A percentile compares a stretch with the other conserved stretches of the same genome.
Conservation (phyloP, 495 filamentous ascomycete genomes). For the Cercophora samala region DNA sequence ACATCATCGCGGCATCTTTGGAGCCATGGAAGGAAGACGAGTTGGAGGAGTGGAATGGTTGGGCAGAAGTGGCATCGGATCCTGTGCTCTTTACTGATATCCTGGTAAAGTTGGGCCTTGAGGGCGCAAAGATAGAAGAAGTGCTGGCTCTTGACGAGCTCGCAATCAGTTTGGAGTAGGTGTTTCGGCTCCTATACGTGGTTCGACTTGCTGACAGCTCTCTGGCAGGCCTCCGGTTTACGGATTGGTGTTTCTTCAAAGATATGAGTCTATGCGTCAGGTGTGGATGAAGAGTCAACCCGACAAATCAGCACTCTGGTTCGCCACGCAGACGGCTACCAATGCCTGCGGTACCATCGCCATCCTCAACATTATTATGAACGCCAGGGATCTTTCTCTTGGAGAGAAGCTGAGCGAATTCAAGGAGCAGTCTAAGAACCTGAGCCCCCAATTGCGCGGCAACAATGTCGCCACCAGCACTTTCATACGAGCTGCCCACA, state of each 20-base stretch:
- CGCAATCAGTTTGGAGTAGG: conserved; percentile 64
- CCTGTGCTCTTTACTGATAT: conserved; percentile 84
- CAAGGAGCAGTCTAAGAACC: conserved; percentile 62
- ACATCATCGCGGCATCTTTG: conserved; percentile 38
- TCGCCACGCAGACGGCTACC: conserved; percentile 82
- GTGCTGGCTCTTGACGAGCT: conserved; percentile 71
- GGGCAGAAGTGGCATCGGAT: conserved; percentile 87
- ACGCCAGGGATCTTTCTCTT: conserved; percentile 58
- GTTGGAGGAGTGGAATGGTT: conserved; percentile 56
- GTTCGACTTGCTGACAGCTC: neutral
- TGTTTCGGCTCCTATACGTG: neutral
- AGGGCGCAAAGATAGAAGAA: conserved; percentile 71
- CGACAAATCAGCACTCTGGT: conserved; percentile 68
- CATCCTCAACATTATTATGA: conserved; percentile 88
- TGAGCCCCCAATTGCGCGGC: conserved; percentile 71
- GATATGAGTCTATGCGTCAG: conserved; percentile 58
- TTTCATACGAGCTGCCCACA: conserved; percentile 77
- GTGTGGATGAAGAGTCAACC: conserved; percentile 25
- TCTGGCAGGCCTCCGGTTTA: conserved; percentile 62
- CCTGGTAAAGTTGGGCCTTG: conserved; percentile 71
- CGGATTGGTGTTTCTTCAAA: conserved; percentile 80
- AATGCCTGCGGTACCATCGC: conserved; percentile 90
- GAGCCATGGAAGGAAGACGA: conserved; percentile 41
- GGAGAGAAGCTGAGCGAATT: conserved; percentile 66
- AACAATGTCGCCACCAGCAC: conserved; percentile 68